Evolutionary conservation across 2,329 filamentous ascomycete species (phyloP), one percentile per base, ranked within the genome.

Genomic region (Ascochyta pisi): DNA sequence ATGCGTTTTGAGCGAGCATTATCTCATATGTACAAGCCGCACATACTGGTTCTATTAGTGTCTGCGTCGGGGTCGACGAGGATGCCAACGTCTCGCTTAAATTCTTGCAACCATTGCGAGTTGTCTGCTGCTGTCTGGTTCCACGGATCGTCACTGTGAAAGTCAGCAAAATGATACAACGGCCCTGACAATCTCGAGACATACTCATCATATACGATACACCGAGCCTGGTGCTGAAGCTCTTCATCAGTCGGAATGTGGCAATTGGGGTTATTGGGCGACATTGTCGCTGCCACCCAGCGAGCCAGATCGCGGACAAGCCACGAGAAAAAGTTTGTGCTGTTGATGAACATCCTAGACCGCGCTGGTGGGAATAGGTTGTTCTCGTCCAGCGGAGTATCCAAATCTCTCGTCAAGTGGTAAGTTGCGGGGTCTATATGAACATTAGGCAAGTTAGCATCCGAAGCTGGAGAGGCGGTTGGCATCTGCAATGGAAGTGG

Each of bases 41-140:
- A 39, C 42, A 56, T 6, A 16, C 46, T 51, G 3, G 47, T 39
- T 47, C 46, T 48, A 6, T 48, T 42, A 16, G 48, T 29, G 6
- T 56, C 48, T 39, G 22, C 19, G 3, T 47, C 35, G 2, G 42
- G 31, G 9, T 56, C 42, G 26, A 33, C 19, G 13, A 54, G 44
- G 5, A 58, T 58, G 22, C 67, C 66, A 12, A 69, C 55, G 7
- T 64, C 58, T 34, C 56, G 55, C 51, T 74, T 74, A 35, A 75
- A 74, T 9, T 65, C 58, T 43, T 51, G 59, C 39, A 75, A 34
- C 71, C 70, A 75, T 31, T 69, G 59, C 10, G 62, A 50, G 31
- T 70, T 71, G 43, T 76, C 73, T 6, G 73, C 74, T 37, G 71
- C 62, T 1, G 73, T 76, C 49, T 76, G 73, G 42, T 76, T 75